A percentile compares a stretch with the other conserved stretches of the same genome.
Evolutionary conservation across 208 protist species (phyloP).

Genomic region (Trypanosoma scelopori): DNA sequence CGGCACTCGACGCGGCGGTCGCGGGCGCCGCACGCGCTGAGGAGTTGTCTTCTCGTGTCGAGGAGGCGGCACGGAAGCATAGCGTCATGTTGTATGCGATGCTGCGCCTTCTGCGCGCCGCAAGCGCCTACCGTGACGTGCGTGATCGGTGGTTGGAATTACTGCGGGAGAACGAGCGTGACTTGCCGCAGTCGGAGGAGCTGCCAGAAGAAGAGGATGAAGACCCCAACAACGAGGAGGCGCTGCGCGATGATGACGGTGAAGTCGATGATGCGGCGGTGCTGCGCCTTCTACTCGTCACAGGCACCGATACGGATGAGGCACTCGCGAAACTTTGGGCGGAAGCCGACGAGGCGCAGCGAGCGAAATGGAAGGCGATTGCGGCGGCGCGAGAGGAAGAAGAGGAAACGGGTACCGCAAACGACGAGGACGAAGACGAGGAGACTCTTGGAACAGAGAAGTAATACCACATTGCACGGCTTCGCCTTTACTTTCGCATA

Average conservation of each 20-base stretch:
- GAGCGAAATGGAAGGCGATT: constrained; percentile 45
- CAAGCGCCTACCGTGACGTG: constrained; percentile 64
- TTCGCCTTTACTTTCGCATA: neutral
- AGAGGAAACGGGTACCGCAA: constrained; percentile 41
- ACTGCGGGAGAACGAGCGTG: constrained; percentile 45
- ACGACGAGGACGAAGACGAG: constrained; percentile 57
- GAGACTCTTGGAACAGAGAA: constrained; percentile 23
- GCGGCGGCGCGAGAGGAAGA: constrained; percentile 40
- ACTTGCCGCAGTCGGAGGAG: constrained; percentile 43
- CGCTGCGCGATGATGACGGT: constrained; percentile 64
- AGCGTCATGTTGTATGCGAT: constrained; percentile 69
- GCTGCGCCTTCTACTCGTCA: constrained; percentile 43
- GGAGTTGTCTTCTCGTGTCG: constrained; percentile 38
- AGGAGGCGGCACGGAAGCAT: constrained; percentile 48
- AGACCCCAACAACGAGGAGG: constrained; percentile 72
- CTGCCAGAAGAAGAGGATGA: constrained; percentile 74
- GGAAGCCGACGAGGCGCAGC: constrained; percentile 42
- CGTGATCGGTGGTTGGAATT: constrained; percentile 53
- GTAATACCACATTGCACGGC: no score
- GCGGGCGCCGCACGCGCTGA: constrained; percentile 30
- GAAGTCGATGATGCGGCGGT: constrained; percentile 53
- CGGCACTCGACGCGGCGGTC: constrained; percentile 17
- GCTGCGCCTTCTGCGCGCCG: constrained; percentile 52
- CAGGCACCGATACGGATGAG: constrained; percentile 78
- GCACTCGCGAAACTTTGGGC: constrained; percentile 74